These are phyloP conservation scores for Trichoderma harzianum DNA, from an alignment of 2,329 filamentous ascomycete genomes.

Conservation along the genomic window DNA sequence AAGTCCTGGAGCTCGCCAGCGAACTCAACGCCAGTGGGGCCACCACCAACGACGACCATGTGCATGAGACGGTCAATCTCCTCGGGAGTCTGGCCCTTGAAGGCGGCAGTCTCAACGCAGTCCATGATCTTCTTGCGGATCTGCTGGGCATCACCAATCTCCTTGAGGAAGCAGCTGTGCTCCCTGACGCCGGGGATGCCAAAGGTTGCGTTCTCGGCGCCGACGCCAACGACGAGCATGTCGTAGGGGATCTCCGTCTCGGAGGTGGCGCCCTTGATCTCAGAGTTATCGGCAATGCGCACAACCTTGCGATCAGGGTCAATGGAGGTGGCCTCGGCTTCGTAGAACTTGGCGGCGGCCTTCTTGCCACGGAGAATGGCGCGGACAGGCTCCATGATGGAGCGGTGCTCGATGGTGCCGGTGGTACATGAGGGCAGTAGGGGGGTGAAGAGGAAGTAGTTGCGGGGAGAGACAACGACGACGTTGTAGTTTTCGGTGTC, in stretches of 20 bases:
- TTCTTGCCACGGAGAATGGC: conserved; percentile 95
- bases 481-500: conserved; percentile 99
- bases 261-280: conserved; percentile 78
- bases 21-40: conserved; percentile 96
- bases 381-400: conserved; percentile 98
- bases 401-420: conserved; percentile 95
- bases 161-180: conserved; percentile 97
- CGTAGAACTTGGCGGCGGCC: conserved; percentile 91
- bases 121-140: conserved; percentile 99
- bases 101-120: conserved; percentile 95
- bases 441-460: conserved; percentile 99
- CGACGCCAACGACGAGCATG: conserved; percentile 96
- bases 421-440: conserved; percentile 96
- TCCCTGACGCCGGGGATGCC: conserved; percentile 94
- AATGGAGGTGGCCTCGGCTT: conserved; percentile 94
- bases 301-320: conserved; percentile 88
- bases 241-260: conserved; percentile 93
- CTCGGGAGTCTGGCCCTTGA: conserved; percentile 88
- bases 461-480: conserved; percentile 93
- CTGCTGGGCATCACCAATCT: conserved; percentile 90
- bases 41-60: conserved; percentile 95
- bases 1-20: conserved; percentile 98
- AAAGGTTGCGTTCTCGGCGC: conserved; percentile 97
- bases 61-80: conserved; percentile 93
- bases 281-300: conserved; percentile 86